Percentiles rank a stretch among this genome's conserved stretches.
Evolutionary conservation across 176 grass and related monocot species (phyloP).

Genomic region (Leersia perrieri): DNA sequence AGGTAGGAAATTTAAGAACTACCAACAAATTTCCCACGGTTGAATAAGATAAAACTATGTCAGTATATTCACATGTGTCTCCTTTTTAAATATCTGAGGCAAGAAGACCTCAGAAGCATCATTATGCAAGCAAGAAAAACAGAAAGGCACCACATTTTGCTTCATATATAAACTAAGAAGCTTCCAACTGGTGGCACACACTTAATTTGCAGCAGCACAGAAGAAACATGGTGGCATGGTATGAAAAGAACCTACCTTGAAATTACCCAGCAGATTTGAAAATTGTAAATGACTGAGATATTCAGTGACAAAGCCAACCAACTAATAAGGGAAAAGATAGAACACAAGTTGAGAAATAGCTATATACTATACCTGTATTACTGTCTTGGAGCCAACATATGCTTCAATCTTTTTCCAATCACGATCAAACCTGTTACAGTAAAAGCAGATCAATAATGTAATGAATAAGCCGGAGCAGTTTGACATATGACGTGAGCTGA

Average conservation of each 20-base stretch:
- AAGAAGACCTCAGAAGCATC: not conserved
- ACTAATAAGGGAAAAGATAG: not conserved
- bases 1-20: not conserved
- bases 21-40: not conserved
- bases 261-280: not conserved
- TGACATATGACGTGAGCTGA: not conserved
- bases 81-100: not conserved
- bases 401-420: conserved; percentile 83
- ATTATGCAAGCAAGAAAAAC: not conserved
- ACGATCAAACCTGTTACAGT: conserved; percentile 57
- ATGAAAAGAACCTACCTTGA: not conserved
- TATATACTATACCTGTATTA: conserved; percentile 65
- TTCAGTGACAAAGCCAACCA: not conserved
- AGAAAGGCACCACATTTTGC: not conserved
- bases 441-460: not conserved
- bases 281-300: not conserved
- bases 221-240: not conserved
- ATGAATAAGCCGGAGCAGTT: not conserved
- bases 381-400: conserved; percentile 71
- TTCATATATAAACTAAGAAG: not conserved
- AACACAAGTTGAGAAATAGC: not conserved
- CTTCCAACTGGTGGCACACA: not conserved
- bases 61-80: not conserved
- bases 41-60: not conserved
- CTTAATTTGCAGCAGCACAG: not conserved